A percentile compares a stretch with the other conserved stretches of the same genome.
These are phyloP conservation scores for Cytospora piceicola DNA, from an alignment of 2,329 filamentous ascomycete genomes.

Conservation along the genomic window DNA sequence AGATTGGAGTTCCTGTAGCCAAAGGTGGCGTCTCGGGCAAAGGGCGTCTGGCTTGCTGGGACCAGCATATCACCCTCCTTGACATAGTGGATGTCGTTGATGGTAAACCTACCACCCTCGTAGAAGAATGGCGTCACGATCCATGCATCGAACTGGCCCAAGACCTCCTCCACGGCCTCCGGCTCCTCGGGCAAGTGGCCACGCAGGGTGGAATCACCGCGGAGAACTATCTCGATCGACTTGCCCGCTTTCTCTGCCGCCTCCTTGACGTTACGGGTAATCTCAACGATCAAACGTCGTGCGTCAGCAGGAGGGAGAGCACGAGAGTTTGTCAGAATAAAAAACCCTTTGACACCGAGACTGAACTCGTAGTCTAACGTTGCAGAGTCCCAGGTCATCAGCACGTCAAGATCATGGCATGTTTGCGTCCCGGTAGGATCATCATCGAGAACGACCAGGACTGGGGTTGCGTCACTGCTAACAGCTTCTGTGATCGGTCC, in stretches of 20 bases:
- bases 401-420: conserved; percentile 59
- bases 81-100: conserved; percentile 62
- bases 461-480: conserved; percentile 32
- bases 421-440: conserved; percentile 66
- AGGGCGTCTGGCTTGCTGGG: conserved; percentile 57
- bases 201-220: conserved; percentile 60
- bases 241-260: conserved; percentile 46
- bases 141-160: conserved; percentile 56
- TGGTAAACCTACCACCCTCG: conserved; percentile 61
- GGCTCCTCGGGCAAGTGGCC: conserved; percentile 61
- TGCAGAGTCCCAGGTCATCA: conserved; percentile 56
- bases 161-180: conserved; percentile 53
- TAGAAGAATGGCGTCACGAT: conserved; percentile 62
- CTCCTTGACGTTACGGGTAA: conserved; percentile 52
- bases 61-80: conserved; percentile 53
- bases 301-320: conserved; percentile 56
- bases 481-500: neutral
- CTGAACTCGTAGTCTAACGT: conserved; percentile 50
- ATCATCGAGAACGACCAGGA: conserved; percentile 53
- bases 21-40: conserved; percentile 61
- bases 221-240: conserved; percentile 58
- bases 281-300: conserved; percentile 50
- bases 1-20: conserved; percentile 59
- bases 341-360: conserved; percentile 52
- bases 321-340: conserved; percentile 64